Evolutionary conservation across 78 protist species (phyloP).

Genomic region (Chrysochromulina parva): DNA sequence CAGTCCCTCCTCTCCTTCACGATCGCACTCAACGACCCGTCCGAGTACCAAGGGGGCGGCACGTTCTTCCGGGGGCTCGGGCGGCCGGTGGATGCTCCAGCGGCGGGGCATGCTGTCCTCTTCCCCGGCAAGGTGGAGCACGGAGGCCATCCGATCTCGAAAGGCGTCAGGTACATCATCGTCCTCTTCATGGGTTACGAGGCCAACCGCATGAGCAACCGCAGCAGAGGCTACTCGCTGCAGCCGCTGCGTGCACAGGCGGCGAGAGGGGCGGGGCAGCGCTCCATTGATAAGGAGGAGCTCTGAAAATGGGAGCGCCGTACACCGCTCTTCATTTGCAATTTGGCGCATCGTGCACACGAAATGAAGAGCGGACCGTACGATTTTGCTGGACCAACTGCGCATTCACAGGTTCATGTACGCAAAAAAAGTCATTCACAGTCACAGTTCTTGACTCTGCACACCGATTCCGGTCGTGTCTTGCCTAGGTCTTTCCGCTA

Average conservation of each 20-base stretch:
- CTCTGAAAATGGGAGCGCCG: too few relatives aligned
- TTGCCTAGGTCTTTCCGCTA: too few relatives aligned
- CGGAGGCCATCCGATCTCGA: not conserved
- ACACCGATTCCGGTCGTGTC: too few relatives aligned
- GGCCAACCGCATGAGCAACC: not conserved
- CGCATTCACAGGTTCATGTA: too few relatives aligned
- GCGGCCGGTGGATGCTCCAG: not conserved
- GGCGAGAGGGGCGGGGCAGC: not conserved
- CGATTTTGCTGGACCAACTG: too few relatives aligned
- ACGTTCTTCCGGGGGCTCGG: not conserved
- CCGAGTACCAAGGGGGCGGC: conserved; percentile 24
- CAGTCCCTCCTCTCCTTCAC: conserved; percentile 17
- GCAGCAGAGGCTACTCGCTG: not conserved
- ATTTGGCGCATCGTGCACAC: too few relatives aligned
- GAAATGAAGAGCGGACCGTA: too few relatives aligned
- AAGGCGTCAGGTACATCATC: not conserved
- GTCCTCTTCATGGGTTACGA: not conserved
- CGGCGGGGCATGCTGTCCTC: not conserved
- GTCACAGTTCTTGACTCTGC: too few relatives aligned
- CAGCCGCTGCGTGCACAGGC: not conserved
- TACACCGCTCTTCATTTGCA: too few relatives aligned
- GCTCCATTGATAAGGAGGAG: too few relatives aligned
- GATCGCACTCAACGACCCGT: not conserved
- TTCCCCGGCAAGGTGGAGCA: not conserved
- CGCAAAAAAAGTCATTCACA: too few relatives aligned